A percentile compares a stretch with the other conserved stretches of the same genome.
Conservation (phyloP, 2,329 filamentous ascomycete genomes). For the Beauveria australis region DNA sequence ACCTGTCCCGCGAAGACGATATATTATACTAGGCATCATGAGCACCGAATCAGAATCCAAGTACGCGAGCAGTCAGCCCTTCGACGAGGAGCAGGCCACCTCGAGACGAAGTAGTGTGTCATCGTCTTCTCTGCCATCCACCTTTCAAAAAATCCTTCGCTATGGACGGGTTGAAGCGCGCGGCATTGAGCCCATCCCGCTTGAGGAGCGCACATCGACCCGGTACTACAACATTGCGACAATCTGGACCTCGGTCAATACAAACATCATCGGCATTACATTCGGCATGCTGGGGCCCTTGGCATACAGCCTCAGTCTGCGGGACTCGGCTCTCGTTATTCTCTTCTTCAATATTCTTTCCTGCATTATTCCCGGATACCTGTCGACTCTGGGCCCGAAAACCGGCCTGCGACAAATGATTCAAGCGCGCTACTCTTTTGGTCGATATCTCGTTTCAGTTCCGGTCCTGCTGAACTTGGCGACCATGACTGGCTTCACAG, state of each 20-base stretch:
- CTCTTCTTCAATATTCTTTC: conserved; percentile 54
- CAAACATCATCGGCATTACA: conserved; percentile 44
- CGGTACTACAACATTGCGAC: conserved; percentile 38
- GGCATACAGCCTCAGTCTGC: conserved; percentile 44
- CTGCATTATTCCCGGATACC: conserved; percentile 44
- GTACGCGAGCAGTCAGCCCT: background rate
- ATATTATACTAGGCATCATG: background rate
- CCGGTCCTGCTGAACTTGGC: conserved; percentile 55
- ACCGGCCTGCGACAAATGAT: conserved; percentile 60
- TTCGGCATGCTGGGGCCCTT: conserved; percentile 56
- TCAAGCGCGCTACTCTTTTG: conserved; percentile 55
- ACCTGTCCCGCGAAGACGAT: too few relatives aligned
- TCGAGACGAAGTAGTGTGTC: background rate
- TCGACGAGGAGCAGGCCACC: conserved; percentile 4
- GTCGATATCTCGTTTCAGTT: conserved; percentile 49
- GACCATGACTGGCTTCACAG: conserved; percentile 54
- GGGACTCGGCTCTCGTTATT: conserved; percentile 50
- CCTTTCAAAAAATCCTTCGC: conserved; percentile 21
- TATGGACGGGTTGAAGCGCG: conserved; percentile 34
- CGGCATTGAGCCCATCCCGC: conserved; percentile 35
- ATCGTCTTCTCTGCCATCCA: background rate
- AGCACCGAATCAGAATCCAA: background rate
- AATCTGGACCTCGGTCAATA: conserved; percentile 40
- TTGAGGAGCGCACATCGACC: conserved; percentile 32
- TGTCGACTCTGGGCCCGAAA: conserved; percentile 50